These are phyloP conservation scores for Sphagnum magellanicum DNA, from an alignment of 228 moss, liverwort and hornwort species.

Conservation along the genomic window DNA sequence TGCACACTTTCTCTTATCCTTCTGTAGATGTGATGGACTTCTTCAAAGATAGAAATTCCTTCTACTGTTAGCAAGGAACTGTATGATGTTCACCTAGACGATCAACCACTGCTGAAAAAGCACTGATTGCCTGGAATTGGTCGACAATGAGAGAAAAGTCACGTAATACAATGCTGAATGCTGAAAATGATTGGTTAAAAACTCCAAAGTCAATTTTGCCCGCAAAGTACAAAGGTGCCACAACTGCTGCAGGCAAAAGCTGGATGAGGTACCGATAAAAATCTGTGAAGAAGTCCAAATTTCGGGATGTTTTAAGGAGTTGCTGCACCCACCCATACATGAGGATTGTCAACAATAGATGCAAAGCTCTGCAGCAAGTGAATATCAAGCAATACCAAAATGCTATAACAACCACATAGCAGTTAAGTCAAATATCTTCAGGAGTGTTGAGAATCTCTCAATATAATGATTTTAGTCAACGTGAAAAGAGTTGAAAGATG, in stretches of 20 bases:
- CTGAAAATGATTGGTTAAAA: slow-evolving; percentile 92
- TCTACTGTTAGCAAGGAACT: background rate
- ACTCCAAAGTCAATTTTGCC: slow-evolving; percentile 95
- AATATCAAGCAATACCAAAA: too few relatives aligned
- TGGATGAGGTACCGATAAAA: slow-evolving; percentile 89
- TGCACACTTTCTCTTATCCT: background rate
- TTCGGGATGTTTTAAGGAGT: slow-evolving; percentile 82
- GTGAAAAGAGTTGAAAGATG: too few relatives aligned
- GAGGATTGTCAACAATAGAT: slow-evolving; percentile 7
- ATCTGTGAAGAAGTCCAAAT: slow-evolving; percentile 93
- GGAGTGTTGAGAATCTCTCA: too few relatives aligned
- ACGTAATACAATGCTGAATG: slow-evolving; percentile 83
- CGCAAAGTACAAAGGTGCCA: slow-evolving; percentile 84
- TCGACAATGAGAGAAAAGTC: slow-evolving; percentile 94
- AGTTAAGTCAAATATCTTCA: too few relatives aligned
- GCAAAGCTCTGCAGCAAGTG: too few relatives aligned
- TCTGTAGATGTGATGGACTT: background rate
- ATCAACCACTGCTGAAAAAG: slow-evolving; percentile 85
- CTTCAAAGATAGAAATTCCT: background rate
- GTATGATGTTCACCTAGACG: slow-evolving; percentile 49
- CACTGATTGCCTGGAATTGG: slow-evolving; percentile 85
- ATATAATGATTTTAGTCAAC: too few relatives aligned
- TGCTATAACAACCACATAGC: too few relatives aligned
- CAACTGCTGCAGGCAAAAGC: slow-evolving; percentile 90
- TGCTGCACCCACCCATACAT: slow-evolving; percentile 45